Evolutionary conservation across 306 rosid species (phyloP), one percentile per base, ranked within the genome.

Genomic region (Casuarina glauca): DNA sequence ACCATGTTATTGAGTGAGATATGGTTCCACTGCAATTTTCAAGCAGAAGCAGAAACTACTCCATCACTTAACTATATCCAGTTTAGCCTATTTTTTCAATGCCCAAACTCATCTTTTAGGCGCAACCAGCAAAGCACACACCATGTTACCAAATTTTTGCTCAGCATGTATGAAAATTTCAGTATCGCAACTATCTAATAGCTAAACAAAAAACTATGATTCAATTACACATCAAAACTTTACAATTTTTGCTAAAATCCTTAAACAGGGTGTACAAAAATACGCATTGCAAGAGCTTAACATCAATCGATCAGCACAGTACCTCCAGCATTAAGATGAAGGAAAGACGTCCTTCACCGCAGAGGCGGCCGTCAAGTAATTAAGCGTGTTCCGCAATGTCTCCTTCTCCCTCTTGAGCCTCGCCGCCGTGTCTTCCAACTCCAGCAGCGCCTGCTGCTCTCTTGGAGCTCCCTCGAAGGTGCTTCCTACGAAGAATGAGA

Each of bases 391-490:
- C 78, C 87, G 86, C 75, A 96, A 78, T 0, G 98, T 96, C 81
- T 96, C 98, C 88, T 91, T 93, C 94, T 96, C 99, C 80, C 97
- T 87, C 86, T 71, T 82, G 80, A 96, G 74, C 81, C 98, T 78
- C 15, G 96, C 87, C 8, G 88, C 94, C 15, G 99, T 91, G 74
- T 96, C 98, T 85, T 90, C 99, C 88, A 96, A 78, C 79, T 96
- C 99, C 15, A 96, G 96, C 78, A 96, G 76, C 7, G 99, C 97
- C 55, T 96, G 99, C 81, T 96, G 98, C 87, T 96, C 99, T 74
- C 97, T 87, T 0, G 99, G 99, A 6, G 99, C 99, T 0, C 99
- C 99, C 69, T 96, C 99, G 62, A 96, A 96, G 3, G 99, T 96
- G 80, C 97, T 91, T 4, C 99, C 99, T 5, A 96, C 98, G 51